Percentiles rank a stretch among this genome's conserved stretches.
These are phyloP conservation scores for Henckelia pumila DNA, from an alignment of 257 asterid genomes.

Conservation along the genomic window DNA sequence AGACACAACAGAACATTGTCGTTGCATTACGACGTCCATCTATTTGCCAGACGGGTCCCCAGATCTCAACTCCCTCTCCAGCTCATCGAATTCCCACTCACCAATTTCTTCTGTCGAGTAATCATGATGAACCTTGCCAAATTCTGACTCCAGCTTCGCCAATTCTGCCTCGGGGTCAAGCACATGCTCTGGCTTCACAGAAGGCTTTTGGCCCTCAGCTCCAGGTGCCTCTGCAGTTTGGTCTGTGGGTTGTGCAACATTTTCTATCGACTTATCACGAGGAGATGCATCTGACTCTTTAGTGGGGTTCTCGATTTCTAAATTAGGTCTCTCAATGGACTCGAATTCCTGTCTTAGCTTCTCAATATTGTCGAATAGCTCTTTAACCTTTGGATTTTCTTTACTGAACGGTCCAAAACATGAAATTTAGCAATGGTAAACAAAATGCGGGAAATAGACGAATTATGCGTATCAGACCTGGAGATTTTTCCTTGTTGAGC, in stretches of 20 bases:
- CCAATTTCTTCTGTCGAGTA: slow-evolving; percentile 79
- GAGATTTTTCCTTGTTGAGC: slow-evolving; percentile 56
- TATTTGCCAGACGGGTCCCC: slow-evolving; percentile 48
- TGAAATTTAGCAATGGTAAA: slow-evolving; percentile 1
- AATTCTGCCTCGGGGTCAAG: slow-evolving; percentile 75
- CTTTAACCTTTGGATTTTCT: slow-evolving; percentile 60
- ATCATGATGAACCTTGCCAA: slow-evolving; percentile 62
- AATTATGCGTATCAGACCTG: slow-evolving; percentile 45
- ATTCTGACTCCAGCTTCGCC: slow-evolving; percentile 85
- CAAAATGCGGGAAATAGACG: slow-evolving; percentile 14
- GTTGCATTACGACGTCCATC: slow-evolving; percentile 23
- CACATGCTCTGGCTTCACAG: slow-evolving; percentile 40
- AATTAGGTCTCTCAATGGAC: slow-evolving; percentile 73
- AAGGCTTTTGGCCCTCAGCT: slow-evolving; percentile 28
- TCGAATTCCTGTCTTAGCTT: slow-evolving; percentile 73
- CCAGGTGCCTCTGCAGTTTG: slow-evolving; percentile 34
- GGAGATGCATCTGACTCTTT: slow-evolving; percentile 41
- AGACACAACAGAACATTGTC: slow-evolving; percentile 6
- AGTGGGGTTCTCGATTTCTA: slow-evolving; percentile 74
- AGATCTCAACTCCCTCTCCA: slow-evolving; percentile 70
- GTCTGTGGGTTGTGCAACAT: slow-evolving; percentile 32
- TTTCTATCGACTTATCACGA: slow-evolving; percentile 38
- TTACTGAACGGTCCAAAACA: slow-evolving; percentile 47
- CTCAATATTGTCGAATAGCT: slow-evolving; percentile 68
- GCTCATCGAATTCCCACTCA: slow-evolving; percentile 96